Percentiles rank a stretch among this genome's conserved stretches.
Evolutionary conservation across 345 rosid species (phyloP).

Genomic region (Ceriops tagal): DNA sequence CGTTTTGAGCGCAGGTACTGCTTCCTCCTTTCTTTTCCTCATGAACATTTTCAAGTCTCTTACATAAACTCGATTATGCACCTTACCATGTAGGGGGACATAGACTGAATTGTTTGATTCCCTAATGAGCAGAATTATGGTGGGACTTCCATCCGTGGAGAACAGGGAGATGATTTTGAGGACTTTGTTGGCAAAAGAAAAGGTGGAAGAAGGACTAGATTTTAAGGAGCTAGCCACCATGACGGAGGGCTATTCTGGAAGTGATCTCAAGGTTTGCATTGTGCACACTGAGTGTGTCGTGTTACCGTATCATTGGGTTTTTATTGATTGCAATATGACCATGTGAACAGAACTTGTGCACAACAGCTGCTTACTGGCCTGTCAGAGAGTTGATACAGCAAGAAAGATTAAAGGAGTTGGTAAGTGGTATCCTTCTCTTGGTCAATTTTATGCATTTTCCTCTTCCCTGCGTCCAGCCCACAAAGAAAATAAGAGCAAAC

Average conservation of each 20-base stretch:
- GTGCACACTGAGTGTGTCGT: not conserved
- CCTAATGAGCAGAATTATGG: slow-evolving; percentile 55
- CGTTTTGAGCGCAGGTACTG: slow-evolving; percentile 86
- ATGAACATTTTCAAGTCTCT: too few relatives aligned
- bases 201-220: slow-evolving; percentile 51
- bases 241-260: slow-evolving; percentile 84
- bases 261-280: slow-evolving; percentile 67
- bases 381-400: slow-evolving; percentile 81
- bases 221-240: slow-evolving; percentile 69
- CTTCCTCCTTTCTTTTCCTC: too few relatives aligned
- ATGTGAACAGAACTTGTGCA: slow-evolving; percentile 60
- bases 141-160: slow-evolving; percentile 65
- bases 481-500: too few relatives aligned
- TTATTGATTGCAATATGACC: slow-evolving; percentile 2
- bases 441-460: not conserved
- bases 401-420: slow-evolving; percentile 69
- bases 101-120: not conserved
- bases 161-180: slow-evolving; percentile 67
- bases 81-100: too few relatives aligned
- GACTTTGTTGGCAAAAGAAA: slow-evolving; percentile 69
- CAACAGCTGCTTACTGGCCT: slow-evolving; percentile 87
- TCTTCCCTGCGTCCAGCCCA: too few relatives aligned
- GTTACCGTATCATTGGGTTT: not conserved
- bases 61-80: too few relatives aligned
- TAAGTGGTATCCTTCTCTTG: slow-evolving; percentile 14